Percentiles rank a stretch among this genome's conserved stretches.
phyloP scores from a whole-genome alignment of 2,329 filamentous ascomycete species.

The Fonsecaea pedrosoi region DNA sequence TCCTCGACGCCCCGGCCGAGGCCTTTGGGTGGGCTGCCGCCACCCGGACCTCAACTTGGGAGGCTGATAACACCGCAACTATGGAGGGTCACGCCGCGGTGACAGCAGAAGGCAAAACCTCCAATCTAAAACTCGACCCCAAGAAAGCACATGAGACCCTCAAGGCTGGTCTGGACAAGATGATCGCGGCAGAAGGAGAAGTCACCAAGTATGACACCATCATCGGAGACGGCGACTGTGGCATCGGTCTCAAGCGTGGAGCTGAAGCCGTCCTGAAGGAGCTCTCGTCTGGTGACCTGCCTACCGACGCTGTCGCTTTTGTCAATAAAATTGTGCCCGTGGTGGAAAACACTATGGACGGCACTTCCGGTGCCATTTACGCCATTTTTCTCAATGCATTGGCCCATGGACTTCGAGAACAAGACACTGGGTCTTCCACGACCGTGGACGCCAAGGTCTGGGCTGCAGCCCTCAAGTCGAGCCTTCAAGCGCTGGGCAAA shows the following conservation, averaged over 20 bases:
- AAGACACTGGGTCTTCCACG: slow-evolving; percentile 54
- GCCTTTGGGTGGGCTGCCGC: slow-evolving; percentile 71
- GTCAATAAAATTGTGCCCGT: slow-evolving; percentile 66
- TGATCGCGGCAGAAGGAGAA: slow-evolving; percentile 69
- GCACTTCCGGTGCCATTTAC: slow-evolving; percentile 77
- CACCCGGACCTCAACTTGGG: slow-evolving; percentile 65
- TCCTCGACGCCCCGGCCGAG: slow-evolving; percentile 72
- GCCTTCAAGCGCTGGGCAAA: slow-evolving; percentile 72
- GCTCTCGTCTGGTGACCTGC: slow-evolving; percentile 51
- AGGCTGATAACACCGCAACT: slow-evolving; percentile 53
- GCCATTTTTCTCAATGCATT: slow-evolving; percentile 92
- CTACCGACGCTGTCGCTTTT: slow-evolving; percentile 65
- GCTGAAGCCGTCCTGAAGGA: slow-evolving; percentile 68
- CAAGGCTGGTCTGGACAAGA: slow-evolving; percentile 60
- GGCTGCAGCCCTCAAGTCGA: slow-evolving; percentile 73
- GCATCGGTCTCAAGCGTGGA: slow-evolving; percentile 82
- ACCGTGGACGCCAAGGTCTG: slow-evolving; percentile 61
- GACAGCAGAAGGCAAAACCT: slow-evolving; percentile 56
- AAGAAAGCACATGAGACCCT: slow-evolving; percentile 60
- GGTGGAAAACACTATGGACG: slow-evolving; percentile 75
- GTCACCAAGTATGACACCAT: slow-evolving; percentile 76
- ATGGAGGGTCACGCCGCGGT: slow-evolving; percentile 51
- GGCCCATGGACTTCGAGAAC: slow-evolving; percentile 68
- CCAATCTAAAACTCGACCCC: slow-evolving; percentile 61
- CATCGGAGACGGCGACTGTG: slow-evolving; percentile 90